Base-by-base conservation (phyloP, 345 rosid species). In the Atalantia buxifolia region DNA sequence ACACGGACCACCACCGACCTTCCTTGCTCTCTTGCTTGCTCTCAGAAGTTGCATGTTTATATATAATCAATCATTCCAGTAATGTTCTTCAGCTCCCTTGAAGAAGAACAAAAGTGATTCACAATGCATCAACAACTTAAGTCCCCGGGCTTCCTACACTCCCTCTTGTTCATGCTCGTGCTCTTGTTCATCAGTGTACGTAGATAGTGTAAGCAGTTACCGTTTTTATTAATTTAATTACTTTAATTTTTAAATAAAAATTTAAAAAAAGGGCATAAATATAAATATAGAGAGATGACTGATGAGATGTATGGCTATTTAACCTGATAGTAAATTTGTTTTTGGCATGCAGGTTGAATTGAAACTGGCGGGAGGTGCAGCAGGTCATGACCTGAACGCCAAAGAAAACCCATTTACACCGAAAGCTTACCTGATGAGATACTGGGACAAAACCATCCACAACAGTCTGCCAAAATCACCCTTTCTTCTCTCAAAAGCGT, bases 391-490 rank as follows among this genome's bases (percentile, higher is more conserved):
- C 50, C 67, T 67, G 69, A 63, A 82, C 4, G 66, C 76, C 62
- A 85, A 80, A 9, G 84, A 84, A 62, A 90, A 86, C 72, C 98
- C 98, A 9, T 88, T 95, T 57, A 88, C 97, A 2, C 95, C 98
- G 0, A 92, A 87, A 69, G 95, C 95, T 0, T 88, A 85, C 9
- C 79, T 95, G 28, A 80, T 88, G 72, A 94, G 98, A 69, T 91
- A 93, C 88, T 95, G 98, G 98, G 90, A 90, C 84, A 91, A 90
- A 67, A 87, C 85, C 86, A 83, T 95, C 89, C 84, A 56, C 27
- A 81, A 59, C 79, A 66, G 80, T 38, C 78, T 79, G 33, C 81
- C 91, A 21, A 84, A 85, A 66, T 87, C 95, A 36, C 62, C 73
- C 42, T 91, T 95, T 78, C 82, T 95, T 36, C 84, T 93, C 65